Evolutionary conservation across 192 early-diverging fungal genomes (phyloP).

Genomic region (Linnemannia schmuckeri): DNA sequence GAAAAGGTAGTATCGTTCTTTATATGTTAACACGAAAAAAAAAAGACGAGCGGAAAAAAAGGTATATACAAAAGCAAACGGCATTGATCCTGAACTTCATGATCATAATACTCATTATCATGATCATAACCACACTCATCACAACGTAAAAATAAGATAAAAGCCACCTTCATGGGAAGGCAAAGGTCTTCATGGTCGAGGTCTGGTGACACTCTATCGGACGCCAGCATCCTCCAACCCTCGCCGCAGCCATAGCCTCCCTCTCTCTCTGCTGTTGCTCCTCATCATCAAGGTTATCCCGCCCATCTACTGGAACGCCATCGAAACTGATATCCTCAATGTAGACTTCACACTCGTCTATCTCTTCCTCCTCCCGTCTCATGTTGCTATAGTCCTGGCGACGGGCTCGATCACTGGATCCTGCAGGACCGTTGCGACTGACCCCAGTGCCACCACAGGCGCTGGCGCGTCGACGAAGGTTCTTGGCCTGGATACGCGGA

Average conservation of each 20-base stretch:
- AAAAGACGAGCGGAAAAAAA: too few relatives aligned
- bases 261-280: background rate
- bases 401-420: background rate
- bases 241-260: background rate
- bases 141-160: too few relatives aligned
- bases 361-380: background rate
- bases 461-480: background rate
- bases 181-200: constrained; percentile 1
- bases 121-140: background rate
- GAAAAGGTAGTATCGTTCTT: too few relatives aligned
- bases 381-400: background rate
- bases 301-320: background rate
- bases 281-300: background rate
- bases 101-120: background rate
- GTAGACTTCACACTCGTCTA: constrained; percentile 9
- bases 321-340: constrained; percentile 1
- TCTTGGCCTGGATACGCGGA: constrained; percentile 3
- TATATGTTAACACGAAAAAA: too few relatives aligned
- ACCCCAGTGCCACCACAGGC: background rate
- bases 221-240: constrained; percentile 10
- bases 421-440: background rate
- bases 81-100: background rate
- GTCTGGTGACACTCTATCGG: constrained; percentile 12
- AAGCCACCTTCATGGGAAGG: background rate
- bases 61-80: background rate